Conservation (phyloP, 768 basidiomycete genomes). For the Auricularia sp. region DNA sequence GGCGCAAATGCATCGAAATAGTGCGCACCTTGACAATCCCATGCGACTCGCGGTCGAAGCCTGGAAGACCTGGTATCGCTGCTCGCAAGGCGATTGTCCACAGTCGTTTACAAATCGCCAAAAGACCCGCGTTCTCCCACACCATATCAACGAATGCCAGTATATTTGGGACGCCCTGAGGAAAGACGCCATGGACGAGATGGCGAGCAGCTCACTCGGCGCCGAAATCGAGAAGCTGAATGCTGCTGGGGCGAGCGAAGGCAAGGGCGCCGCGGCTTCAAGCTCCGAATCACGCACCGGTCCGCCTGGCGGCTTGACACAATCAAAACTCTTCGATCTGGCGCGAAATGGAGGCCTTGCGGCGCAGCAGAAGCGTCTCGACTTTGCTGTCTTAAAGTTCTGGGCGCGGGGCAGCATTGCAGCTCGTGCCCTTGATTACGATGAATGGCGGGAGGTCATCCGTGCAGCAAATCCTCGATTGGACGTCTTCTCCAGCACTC, state of each 20-base stretch:
- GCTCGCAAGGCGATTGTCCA: not conserved
- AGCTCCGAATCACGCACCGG: not conserved
- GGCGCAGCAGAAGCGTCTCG: not conserved
- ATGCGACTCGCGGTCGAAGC: not conserved
- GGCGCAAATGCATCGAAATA: not conserved
- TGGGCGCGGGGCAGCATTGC: not conserved
- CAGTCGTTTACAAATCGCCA: not conserved
- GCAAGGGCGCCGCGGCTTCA: not conserved
- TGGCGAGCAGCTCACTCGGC: not conserved
- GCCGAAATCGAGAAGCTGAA: not conserved
- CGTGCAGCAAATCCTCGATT: constrained; percentile 6
- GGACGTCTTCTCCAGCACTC: not conserved
- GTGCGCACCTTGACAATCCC: not conserved
- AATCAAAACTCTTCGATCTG: not conserved
- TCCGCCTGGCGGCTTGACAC: no score
- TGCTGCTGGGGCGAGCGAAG: not conserved
- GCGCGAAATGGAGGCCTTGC: not conserved
- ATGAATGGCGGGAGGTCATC: not conserved
- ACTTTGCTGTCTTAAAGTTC: not conserved
- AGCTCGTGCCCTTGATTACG: no score
- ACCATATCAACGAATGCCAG: not conserved
- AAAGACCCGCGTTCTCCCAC: not conserved
- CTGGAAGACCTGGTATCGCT: not conserved
- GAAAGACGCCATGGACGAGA: not conserved
- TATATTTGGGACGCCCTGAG: not conserved